Conservation (phyloP, 1,284 basidiomycete species). For the Exobasidium rhododendri region DNA sequence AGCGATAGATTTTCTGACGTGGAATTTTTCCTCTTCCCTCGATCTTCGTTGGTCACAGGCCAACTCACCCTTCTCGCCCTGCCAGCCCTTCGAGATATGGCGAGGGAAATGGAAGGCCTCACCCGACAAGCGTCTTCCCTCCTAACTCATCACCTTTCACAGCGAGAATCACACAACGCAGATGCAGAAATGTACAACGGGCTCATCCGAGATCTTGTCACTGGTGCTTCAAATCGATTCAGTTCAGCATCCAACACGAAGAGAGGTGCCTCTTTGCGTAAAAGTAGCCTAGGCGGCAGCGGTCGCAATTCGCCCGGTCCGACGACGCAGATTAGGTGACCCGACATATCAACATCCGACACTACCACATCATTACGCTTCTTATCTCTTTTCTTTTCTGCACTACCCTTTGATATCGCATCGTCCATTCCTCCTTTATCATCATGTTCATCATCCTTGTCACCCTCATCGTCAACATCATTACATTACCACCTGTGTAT, state of each 20-base stretch:
- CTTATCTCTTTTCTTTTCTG: not conserved
- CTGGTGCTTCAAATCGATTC: conserved; percentile 40
- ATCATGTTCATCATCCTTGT: conserved; percentile 2
- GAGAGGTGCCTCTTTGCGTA: not conserved
- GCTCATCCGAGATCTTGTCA: conserved; percentile 51
- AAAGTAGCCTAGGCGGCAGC: not conserved
- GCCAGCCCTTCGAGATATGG: conserved; percentile 39
- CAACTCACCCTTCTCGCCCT: conserved; percentile 46
- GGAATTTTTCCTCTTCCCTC: no score
- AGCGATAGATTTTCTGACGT: no score
- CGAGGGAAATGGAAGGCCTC: conserved; percentile 36
- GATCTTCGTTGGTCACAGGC: conserved; percentile 28
- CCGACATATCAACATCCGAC: no score
- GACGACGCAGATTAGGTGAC: not conserved
- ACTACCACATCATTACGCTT: not conserved
- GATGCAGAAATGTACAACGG: conserved; percentile 51
- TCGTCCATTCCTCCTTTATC: not conserved
- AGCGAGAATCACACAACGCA: conserved; percentile 43
- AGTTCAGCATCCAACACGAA: not conserved
- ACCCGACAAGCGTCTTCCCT: conserved; percentile 37
- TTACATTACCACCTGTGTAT: no score
- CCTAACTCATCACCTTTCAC: conserved; percentile 46
- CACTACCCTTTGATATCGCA: not conserved
- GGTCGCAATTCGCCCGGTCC: conserved; percentile 2
- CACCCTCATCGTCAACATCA: no score